A percentile compares a stretch with the other conserved stretches of the same genome.
Evolutionary conservation across 2,329 filamentous ascomycete species (phyloP).

Genomic region (Fusarium neocosmosporiellum): DNA sequence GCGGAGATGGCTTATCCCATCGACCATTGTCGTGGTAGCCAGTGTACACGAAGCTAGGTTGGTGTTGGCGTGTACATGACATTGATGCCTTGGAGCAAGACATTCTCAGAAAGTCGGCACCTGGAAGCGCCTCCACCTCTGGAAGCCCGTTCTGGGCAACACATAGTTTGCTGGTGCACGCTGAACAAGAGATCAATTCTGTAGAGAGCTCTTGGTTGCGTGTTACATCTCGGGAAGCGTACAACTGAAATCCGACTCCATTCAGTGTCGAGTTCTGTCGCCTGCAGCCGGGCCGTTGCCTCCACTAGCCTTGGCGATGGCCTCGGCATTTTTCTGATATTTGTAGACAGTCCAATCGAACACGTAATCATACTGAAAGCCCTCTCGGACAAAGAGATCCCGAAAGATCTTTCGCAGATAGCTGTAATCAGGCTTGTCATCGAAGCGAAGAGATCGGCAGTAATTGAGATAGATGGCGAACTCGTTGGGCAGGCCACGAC

Average conservation of each 20-base stretch:
- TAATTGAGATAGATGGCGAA: conserved; percentile 98
- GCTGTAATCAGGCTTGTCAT: conserved; percentile 99
- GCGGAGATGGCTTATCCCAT: background rate
- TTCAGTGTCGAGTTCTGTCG: background rate
- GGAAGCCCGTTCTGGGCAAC: background rate
- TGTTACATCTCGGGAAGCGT: background rate
- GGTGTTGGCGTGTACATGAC: background rate
- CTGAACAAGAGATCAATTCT: background rate
- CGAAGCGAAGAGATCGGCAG: conserved; percentile 96
- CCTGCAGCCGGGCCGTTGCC: background rate
- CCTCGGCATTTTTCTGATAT: conserved; percentile 99
- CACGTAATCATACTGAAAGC: conserved; percentile 99
- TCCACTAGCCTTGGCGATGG: conserved; percentile 84
- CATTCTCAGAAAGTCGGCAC: background rate
- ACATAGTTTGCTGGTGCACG: background rate
- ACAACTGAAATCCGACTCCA: background rate
- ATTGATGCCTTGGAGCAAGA: background rate
- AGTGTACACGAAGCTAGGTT: background rate
- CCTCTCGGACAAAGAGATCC: conserved; percentile 97
- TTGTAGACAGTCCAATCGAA: conserved; percentile 99
- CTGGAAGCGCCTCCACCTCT: background rate
- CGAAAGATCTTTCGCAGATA: conserved; percentile 99
- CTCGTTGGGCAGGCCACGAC: conserved; percentile 2
- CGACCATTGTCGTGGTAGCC: background rate
- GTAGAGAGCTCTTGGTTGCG: background rate